phyloP scores from a whole-genome alignment of 2,329 filamentous ascomycete genomes.

The Fusarium ramigenum region DNA sequence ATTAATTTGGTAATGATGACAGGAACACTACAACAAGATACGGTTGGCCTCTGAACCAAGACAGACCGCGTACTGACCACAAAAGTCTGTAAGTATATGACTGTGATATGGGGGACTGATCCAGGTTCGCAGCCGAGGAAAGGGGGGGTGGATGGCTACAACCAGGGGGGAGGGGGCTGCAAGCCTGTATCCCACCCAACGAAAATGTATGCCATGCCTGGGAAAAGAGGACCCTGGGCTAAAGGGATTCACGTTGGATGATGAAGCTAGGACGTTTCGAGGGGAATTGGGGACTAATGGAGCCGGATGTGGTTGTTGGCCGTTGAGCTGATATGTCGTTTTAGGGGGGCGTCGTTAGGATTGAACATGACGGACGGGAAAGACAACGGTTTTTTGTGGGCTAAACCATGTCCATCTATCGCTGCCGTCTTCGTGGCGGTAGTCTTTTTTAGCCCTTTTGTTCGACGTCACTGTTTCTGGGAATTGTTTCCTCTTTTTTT shows the following conservation, averaged over 20 bases:
- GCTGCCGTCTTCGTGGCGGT: slow-evolving; percentile 2
- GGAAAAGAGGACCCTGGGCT: slow-evolving; percentile 31
- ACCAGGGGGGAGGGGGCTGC: slow-evolving; percentile 31
- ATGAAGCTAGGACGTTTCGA: slow-evolving; percentile 29
- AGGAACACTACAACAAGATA: too few relatives aligned
- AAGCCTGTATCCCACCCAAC: slow-evolving; percentile 25
- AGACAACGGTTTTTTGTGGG: slow-evolving; percentile 41
- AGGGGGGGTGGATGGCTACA: slow-evolving; percentile 41
- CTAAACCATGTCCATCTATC: slow-evolving; percentile 20
- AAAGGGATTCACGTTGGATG: slow-evolving; percentile 24
- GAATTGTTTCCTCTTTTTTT: slow-evolving; percentile 16
- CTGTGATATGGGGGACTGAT: too few relatives aligned
- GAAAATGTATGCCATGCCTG: slow-evolving; percentile 30
- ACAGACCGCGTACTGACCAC: too few relatives aligned
- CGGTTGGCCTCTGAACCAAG: too few relatives aligned
- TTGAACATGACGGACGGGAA: slow-evolving; percentile 21
- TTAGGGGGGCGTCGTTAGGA: slow-evolving; percentile 23
- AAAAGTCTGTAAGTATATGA: too few relatives aligned
- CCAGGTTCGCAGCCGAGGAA: slow-evolving; percentile 41
- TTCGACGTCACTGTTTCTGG: slow-evolving; percentile 26
- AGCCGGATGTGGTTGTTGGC: slow-evolving; percentile 31
- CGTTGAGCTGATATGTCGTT: slow-evolving; percentile 39
- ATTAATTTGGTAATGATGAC: too few relatives aligned
- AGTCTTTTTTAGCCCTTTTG: not conserved
- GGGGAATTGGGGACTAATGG: slow-evolving; percentile 25